Evolutionary conservation across 495 filamentous ascomycete genomes (phyloP).

Genomic region (Trichoderma erinaceum): DNA sequence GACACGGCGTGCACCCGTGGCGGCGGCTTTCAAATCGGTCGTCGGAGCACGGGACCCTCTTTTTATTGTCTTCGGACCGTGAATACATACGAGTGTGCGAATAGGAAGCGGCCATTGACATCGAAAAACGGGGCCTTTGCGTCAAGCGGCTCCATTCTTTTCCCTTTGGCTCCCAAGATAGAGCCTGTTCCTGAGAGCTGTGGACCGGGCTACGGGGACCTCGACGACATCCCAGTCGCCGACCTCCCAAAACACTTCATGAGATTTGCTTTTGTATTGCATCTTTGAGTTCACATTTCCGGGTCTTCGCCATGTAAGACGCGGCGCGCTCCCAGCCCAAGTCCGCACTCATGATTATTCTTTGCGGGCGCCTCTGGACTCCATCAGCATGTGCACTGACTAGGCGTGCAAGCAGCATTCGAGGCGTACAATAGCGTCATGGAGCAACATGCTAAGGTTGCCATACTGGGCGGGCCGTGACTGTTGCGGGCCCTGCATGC

Average conservation of each 20-base stretch:
- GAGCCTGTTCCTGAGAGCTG: neutral
- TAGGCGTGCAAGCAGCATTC: neutral
- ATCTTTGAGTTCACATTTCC: neutral
- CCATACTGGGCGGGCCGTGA: neutral
- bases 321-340: neutral
- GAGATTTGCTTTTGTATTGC: neutral
- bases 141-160: neutral
- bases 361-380: slow-evolving; percentile 2
- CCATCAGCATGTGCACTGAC: neutral
- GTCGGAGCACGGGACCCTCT: neutral
- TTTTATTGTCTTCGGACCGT: neutral
- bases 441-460: neutral
- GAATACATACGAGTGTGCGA: slow-evolving; percentile 1
- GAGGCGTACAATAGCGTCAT: neutral
- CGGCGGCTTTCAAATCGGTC: slow-evolving; percentile 7
- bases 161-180: slow-evolving; percentile 2
- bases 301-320: slow-evolving; percentile 1
- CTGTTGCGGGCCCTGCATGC: neutral
- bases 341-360: neutral
- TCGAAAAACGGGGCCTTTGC: neutral
- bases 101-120: neutral
- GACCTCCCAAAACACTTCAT: slow-evolving; percentile 6
- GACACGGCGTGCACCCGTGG: slow-evolving; percentile 8
- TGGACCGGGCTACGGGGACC: slow-evolving; percentile 7
- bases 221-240: slow-evolving; percentile 7